Evolutionary conservation across 2,329 filamentous ascomycete genomes (phyloP).

Genomic region (Cryphonectria nitschkei): DNA sequence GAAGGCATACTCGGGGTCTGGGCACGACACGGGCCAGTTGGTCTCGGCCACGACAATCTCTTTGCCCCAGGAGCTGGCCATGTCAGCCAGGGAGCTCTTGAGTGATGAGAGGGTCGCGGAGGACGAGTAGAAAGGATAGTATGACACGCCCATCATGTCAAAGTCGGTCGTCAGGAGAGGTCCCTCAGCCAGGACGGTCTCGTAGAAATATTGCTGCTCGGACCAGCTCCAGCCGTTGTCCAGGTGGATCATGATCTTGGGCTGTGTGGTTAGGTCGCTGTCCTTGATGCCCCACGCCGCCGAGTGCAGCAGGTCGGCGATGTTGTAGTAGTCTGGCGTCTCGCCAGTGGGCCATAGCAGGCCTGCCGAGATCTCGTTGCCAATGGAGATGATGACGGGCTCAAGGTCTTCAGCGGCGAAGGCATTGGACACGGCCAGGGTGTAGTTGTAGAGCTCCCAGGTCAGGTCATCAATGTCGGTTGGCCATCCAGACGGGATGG

Average conservation of each 20-base stretch:
- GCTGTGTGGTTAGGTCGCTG: conserved; percentile 58
- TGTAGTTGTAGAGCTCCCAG: conserved; percentile 71
- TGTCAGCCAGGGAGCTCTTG: conserved; percentile 57
- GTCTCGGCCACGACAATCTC: conserved; percentile 70
- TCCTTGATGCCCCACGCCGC: conserved; percentile 67
- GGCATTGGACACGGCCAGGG: conserved; percentile 61
- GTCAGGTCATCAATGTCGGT: conserved; percentile 60
- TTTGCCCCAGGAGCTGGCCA: conserved; percentile 66
- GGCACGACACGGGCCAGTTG: conserved; percentile 70
- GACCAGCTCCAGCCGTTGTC: conserved; percentile 76
- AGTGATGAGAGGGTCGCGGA: conserved; percentile 62
- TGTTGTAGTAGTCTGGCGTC: conserved; percentile 60
- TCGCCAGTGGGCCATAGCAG: conserved; percentile 68
- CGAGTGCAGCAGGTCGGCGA: conserved; percentile 66
- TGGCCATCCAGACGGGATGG: conserved; percentile 66
- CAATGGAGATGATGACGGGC: conserved; percentile 68
- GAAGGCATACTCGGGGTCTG: conserved; percentile 61
- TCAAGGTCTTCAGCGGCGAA: conserved; percentile 60
- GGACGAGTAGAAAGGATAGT: conserved; percentile 71
- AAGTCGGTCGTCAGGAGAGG: conserved; percentile 59
- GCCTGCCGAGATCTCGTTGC: conserved; percentile 72
- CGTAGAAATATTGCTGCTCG: conserved; percentile 65
- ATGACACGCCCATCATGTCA: conserved; percentile 73
- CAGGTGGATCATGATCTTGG: conserved; percentile 74
- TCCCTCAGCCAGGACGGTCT: conserved; percentile 55